phyloP scores from a whole-genome alignment of 305 asterid species.

The Solanum hybrid region DNA sequence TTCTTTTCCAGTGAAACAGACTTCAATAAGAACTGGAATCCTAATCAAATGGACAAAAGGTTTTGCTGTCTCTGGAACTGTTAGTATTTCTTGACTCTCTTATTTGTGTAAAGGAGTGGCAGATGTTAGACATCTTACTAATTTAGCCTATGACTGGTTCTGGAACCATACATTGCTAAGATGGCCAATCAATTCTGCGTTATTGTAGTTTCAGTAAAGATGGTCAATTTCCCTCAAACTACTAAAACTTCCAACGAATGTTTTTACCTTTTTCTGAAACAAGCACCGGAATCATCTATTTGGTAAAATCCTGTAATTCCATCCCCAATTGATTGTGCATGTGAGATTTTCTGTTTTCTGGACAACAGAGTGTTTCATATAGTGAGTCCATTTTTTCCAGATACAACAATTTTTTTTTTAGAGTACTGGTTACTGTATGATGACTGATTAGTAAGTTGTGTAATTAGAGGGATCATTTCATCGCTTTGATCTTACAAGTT shows the following conservation, averaged over 20 bases:
- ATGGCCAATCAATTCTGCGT: neutral
- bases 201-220: neutral
- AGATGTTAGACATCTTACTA: neutral
- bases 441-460: neutral
- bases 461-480: neutral
- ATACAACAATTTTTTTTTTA: neutral
- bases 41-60: conserved; percentile 82
- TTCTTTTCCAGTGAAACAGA: conserved; percentile 77
- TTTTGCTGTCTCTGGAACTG: conserved; percentile 70
- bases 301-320: neutral
- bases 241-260: neutral
- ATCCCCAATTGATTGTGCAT: neutral
- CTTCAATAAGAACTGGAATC: conserved; percentile 62
- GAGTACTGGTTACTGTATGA: neutral
- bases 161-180: neutral
- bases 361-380: neutral
- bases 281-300: neutral
- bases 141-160: neutral
- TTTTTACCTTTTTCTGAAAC: neutral
- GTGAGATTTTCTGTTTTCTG: neutral
- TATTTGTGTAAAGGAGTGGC: neutral
- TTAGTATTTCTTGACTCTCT: conserved; percentile 27
- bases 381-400: neutral
- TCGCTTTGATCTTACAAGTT: neutral
- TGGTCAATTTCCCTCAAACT: neutral